phyloP scores from a whole-genome alignment of 345 rosid species.

The Brassica carinata region DNA sequence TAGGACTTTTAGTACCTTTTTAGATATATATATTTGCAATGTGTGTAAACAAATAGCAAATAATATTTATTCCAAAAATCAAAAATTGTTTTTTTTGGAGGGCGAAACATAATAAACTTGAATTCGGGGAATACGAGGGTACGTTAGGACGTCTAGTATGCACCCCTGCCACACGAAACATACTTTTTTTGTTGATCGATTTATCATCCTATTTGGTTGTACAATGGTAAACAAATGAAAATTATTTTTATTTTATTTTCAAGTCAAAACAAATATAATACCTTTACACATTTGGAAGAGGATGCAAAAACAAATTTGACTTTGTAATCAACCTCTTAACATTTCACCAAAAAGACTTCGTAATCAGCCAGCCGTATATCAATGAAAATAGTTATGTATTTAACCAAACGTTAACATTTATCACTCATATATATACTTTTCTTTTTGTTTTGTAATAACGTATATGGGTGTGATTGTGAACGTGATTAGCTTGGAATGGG shows the following conservation, averaged over 20 bases:
- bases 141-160: not conserved
- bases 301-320: not conserved
- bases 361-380: not conserved
- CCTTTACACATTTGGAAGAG: not conserved
- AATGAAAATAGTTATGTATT: not conserved
- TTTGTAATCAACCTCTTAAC: not conserved
- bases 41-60: not conserved
- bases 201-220: no score
- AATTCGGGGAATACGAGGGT: not conserved
- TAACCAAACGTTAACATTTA: not conserved
- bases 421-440: not conserved
- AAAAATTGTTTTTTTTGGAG: no score
- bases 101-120: no score
- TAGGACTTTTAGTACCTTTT: not conserved
- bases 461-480: not conserved
- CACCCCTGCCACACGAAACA: not conserved
- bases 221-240: not conserved
- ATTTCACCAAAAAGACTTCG: not conserved
- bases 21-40: not conserved
- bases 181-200: not conserved
- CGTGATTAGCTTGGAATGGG: constrained; percentile 90
- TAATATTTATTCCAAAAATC: not conserved
- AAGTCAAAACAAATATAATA: not conserved
- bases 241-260: not conserved
- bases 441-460: not conserved